A percentile compares a stretch with the other conserved stretches of the same genome.
phyloP scores from a whole-genome alignment of 2,329 filamentous ascomycete species.

The Leptographium galeiforme region DNA sequence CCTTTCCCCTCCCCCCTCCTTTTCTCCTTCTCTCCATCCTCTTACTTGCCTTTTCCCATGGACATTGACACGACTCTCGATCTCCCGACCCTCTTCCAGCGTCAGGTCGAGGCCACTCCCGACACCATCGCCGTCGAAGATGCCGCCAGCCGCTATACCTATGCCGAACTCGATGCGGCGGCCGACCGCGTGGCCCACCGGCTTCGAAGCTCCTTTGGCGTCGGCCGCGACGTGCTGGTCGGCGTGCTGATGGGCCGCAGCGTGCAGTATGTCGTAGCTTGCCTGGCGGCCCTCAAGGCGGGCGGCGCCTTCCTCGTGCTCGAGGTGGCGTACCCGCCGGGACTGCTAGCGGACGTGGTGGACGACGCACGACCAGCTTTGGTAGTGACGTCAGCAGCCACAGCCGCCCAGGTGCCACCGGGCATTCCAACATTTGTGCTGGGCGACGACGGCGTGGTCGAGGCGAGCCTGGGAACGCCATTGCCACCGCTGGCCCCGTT shows the following conservation, averaged over 20 bases:
- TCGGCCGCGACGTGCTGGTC: constrained; percentile 59
- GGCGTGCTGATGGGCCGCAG: constrained; percentile 64
- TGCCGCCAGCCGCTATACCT: constrained; percentile 52
- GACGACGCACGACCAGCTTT: constrained; percentile 61
- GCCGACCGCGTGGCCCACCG: constrained; percentile 51
- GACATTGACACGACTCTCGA: constrained; percentile 50
- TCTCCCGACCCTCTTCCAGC: constrained; percentile 55
- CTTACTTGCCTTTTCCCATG: not conserved
- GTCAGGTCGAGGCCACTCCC: constrained; percentile 56
- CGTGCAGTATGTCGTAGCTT: constrained; percentile 67
- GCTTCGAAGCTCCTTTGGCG: constrained; percentile 48
- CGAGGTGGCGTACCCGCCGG: constrained; percentile 65
- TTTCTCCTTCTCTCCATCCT: too few relatives aligned
- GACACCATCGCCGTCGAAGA: constrained; percentile 61
- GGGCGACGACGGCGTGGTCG: constrained; percentile 26
- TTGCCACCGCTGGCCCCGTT: not conserved
- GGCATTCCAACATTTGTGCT: constrained; percentile 51
- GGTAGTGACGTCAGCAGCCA: constrained; percentile 53
- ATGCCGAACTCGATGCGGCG: constrained; percentile 56
- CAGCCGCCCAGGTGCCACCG: constrained; percentile 51
- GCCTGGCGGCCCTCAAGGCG: constrained; percentile 62
- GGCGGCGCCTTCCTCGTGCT: constrained; percentile 71
- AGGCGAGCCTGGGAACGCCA: not conserved
- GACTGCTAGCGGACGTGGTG: constrained; percentile 61
- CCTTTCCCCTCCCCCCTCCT: not conserved